phyloP scores from a whole-genome alignment of 2,329 filamentous ascomycete genomes.

The Xylaria sp. region DNA sequence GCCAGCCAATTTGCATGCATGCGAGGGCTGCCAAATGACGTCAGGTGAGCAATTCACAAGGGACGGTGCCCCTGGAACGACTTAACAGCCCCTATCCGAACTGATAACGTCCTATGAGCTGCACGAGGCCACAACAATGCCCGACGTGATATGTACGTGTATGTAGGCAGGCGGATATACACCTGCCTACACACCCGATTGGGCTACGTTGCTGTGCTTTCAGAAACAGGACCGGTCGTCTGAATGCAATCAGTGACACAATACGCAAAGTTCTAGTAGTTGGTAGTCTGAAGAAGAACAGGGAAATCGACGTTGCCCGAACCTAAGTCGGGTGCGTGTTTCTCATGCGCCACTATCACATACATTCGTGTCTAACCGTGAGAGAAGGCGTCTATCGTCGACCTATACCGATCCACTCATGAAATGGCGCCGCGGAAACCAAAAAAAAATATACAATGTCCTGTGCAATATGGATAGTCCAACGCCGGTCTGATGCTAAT shows the following conservation, averaged over 20 bases:
- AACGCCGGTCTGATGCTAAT: slow-evolving; percentile 45
- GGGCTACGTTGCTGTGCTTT: not conserved
- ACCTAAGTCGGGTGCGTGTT: slow-evolving; percentile 8
- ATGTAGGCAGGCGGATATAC: not conserved
- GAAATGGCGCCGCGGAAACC: slow-evolving; percentile 21
- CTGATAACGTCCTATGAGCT: slow-evolving; percentile 4
- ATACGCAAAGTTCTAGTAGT: not conserved
- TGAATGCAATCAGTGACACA: not conserved
- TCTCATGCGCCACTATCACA: slow-evolving; percentile 14
- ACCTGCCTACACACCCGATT: not conserved
- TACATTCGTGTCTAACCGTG: slow-evolving; percentile 21
- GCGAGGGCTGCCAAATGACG: slow-evolving; percentile 24
- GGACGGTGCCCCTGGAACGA: not conserved
- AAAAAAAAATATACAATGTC: slow-evolving; percentile 28
- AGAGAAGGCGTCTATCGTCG: slow-evolving; percentile 9
- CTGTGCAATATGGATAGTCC: slow-evolving; percentile 29
- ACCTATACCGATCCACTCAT: slow-evolving; percentile 15
- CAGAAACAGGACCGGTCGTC: not conserved
- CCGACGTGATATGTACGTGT: not conserved
- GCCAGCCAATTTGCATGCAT: not conserved
- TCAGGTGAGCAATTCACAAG: slow-evolving; percentile 5
- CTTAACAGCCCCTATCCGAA: not conserved
- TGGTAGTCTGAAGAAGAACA: not conserved
- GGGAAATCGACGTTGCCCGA: slow-evolving; percentile 3
- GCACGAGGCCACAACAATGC: not conserved